These are phyloP conservation scores for Angomonas deanei DNA, from an alignment of 208 protist genomes.

Conservation along the genomic window DNA sequence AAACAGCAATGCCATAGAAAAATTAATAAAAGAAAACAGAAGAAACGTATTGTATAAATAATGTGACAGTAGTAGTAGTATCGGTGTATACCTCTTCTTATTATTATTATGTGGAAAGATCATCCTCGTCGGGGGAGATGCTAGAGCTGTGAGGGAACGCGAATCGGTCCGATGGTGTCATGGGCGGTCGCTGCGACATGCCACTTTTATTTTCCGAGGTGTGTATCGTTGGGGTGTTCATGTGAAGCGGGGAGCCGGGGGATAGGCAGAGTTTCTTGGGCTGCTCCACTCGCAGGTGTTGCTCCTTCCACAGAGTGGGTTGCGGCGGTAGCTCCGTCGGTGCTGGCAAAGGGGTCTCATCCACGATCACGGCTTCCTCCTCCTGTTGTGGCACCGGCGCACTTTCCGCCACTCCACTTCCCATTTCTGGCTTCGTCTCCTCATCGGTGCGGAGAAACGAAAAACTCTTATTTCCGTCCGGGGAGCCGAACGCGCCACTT, in stretches of 20 bases:
- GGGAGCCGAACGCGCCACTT: conserved; percentile 8
- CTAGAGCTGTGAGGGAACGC: conserved; percentile 56
- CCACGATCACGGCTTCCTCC: background rate
- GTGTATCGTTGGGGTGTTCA: background rate
- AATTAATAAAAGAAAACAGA: background rate
- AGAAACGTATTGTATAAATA: too few relatives aligned
- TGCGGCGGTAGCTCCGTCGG: too few relatives aligned
- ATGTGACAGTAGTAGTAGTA: too few relatives aligned
- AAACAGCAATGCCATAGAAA: background rate
- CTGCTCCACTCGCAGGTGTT: too few relatives aligned
- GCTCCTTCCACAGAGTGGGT: too few relatives aligned
- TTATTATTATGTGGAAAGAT: background rate
- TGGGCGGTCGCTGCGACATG: too few relatives aligned
- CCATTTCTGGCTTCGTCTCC: background rate
- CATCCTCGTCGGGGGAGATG: conserved; percentile 32
- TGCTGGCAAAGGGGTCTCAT: too few relatives aligned
- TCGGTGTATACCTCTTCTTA: too few relatives aligned
- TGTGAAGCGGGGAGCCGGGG: background rate
- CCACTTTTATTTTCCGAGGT: too few relatives aligned
- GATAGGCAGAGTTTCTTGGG: too few relatives aligned
- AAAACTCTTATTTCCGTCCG: conserved; percentile 18
- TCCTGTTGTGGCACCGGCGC: background rate
- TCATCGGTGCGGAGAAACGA: conserved; percentile 7
- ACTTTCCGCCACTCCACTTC: background rate
- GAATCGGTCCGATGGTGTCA: too few relatives aligned